Evolutionary conservation across 208 protist genomes (phyloP).

Genomic region (Leishmania aethiopica): DNA sequence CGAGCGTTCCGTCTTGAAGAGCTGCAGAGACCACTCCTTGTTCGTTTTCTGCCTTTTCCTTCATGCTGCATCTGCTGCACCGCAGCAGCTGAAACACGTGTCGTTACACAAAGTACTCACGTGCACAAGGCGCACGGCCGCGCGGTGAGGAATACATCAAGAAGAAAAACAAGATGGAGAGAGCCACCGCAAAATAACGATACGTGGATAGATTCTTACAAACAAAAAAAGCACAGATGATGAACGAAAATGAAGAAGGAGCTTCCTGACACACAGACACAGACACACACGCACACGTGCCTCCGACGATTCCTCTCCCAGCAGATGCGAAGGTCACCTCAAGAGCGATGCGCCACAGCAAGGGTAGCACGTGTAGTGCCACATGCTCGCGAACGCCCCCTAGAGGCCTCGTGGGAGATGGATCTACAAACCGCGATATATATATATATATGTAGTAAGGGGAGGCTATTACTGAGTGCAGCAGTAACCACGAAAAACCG

Average conservation of each 20-base stretch:
- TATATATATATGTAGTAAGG: neutral
- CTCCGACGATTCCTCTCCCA: too few relatives aligned
- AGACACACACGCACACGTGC: neutral
- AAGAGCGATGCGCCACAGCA: neutral
- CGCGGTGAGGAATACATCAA: neutral
- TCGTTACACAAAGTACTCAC: neutral
- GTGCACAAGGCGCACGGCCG: neutral
- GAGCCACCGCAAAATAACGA: neutral
- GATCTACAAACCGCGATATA: neutral
- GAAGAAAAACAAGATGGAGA: neutral
- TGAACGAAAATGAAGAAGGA: neutral
- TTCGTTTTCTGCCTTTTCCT: neutral
- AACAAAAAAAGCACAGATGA: neutral
- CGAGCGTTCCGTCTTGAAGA: neutral
- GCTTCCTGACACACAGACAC: too few relatives aligned
- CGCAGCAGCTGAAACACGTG: neutral
- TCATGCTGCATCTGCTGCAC: too few relatives aligned
- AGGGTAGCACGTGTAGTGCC: neutral
- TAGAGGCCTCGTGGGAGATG: neutral
- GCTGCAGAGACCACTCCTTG: neutral
- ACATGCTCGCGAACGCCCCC: neutral
- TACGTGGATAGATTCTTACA: neutral
- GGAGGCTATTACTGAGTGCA: neutral
- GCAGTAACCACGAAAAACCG: neutral
- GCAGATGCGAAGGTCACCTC: neutral